Conservation (phyloP, 208 protist genomes). For the Wallacemonas sp. region DNA sequence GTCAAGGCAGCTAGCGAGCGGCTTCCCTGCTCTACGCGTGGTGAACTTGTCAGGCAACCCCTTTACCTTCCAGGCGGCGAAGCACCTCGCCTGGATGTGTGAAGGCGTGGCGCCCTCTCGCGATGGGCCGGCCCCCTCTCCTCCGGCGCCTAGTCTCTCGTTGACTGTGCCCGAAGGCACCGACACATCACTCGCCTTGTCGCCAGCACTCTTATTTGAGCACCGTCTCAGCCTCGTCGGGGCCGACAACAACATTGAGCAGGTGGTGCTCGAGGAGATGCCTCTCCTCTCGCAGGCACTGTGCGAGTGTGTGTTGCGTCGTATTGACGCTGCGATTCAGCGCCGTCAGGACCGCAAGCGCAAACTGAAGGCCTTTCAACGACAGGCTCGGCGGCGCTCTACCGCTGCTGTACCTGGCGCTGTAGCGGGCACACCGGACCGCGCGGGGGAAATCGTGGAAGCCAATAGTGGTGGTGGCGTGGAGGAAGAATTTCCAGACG, state of each 20-base stretch:
- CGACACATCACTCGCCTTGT: too few relatives aligned
- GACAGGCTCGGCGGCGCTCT: not conserved
- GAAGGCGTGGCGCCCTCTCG: constrained; percentile 20
- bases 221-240: constrained; percentile 6
- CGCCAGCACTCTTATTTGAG: not conserved
- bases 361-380: not conserved
- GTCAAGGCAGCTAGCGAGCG: constrained; percentile 15
- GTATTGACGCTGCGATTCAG: constrained; percentile 29
- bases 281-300: constrained; percentile 30
- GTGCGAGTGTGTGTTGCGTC: constrained; percentile 17
- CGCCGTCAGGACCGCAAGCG: constrained; percentile 25
- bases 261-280: constrained; percentile 23
- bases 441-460: not conserved
- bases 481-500: constrained; percentile 7
- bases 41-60: constrained; percentile 60
- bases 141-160: not conserved
- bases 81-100: constrained; percentile 48
- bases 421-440: not conserved
- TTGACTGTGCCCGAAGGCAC: too few relatives aligned
- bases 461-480: not conserved
- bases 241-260: constrained; percentile 20
- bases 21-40: constrained; percentile 34
- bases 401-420: not conserved
- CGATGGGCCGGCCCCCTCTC: not conserved
- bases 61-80: constrained; percentile 60